Percentiles rank a stretch among this genome's conserved stretches.
Conservation (phyloP, 139 green algal genomes). For the Coccomyxa sp. region DNA sequence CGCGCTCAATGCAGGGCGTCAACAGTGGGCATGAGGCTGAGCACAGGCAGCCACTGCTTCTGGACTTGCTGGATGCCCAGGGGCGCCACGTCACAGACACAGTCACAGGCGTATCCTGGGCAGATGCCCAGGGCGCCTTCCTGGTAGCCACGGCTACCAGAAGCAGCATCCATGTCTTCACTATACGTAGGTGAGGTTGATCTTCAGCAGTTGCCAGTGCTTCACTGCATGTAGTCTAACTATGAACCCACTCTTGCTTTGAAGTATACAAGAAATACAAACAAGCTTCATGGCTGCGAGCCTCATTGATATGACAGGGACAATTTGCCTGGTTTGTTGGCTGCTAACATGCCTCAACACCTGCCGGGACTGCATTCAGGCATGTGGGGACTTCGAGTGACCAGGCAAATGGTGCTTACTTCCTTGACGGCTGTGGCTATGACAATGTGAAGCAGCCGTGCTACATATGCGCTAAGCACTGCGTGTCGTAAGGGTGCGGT, state of each 20-base stretch:
- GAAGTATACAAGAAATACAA: neutral
- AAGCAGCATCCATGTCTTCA: neutral
- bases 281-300: no score
- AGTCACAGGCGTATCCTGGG: neutral
- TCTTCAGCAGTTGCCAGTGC: neutral
- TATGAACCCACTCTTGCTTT: no score
- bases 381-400: no score
- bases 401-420: no score
- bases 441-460: no score
- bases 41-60: neutral
- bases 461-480: neutral
- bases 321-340: no score
- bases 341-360: neutral
- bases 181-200: constrained; percentile 1
- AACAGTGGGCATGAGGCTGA: neutral
- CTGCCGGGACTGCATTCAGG: neutral
- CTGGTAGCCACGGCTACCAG: constrained; percentile 9
- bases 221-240: no score
- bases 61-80: neutral
- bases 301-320: no score
- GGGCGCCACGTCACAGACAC: neutral
- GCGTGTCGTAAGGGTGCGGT: neutral
- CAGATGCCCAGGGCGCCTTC: neutral
- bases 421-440: no score
- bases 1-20: neutral